Percentiles rank a stretch among this genome's conserved stretches.
Conservation (phyloP, 257 asterid genomes). For the Solanum appendiculatum region DNA sequence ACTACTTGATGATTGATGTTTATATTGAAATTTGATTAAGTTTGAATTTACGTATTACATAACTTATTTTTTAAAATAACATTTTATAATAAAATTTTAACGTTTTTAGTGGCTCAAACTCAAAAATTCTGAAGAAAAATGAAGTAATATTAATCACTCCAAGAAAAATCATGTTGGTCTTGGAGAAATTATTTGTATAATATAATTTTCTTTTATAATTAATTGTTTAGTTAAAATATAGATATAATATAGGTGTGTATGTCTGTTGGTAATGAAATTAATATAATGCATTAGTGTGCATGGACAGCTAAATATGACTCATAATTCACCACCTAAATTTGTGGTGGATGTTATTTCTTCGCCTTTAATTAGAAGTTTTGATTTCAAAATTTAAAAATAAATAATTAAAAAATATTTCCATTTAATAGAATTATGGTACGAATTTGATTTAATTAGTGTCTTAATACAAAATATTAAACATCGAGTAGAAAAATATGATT, state of each 20-base stretch:
- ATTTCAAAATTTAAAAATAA: not conserved
- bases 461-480: too few species aligned
- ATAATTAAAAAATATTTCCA: too few species aligned
- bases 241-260: not conserved
- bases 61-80: too few species aligned
- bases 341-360: not conserved
- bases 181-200: not conserved
- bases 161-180: not conserved
- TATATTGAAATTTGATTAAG: too few species aligned
- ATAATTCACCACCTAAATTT: not conserved
- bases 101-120: too few species aligned
- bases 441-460: too few species aligned
- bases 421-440: too few species aligned
- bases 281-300: not conserved
- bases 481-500: too few species aligned
- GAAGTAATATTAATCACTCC: not conserved
- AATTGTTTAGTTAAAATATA: not conserved
- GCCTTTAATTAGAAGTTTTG: fast-evolving
- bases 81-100: too few species aligned
- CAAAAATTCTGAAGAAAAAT: not conserved
- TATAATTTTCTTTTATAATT: not conserved
- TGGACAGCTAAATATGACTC: not conserved
- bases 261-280: not conserved
- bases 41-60: too few species aligned
- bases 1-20: too few species aligned